Evolutionary conservation across 805 yeast genomes (phyloP), one percentile per base, ranked within the genome.

Genomic region (Monosporozyma unispora): DNA sequence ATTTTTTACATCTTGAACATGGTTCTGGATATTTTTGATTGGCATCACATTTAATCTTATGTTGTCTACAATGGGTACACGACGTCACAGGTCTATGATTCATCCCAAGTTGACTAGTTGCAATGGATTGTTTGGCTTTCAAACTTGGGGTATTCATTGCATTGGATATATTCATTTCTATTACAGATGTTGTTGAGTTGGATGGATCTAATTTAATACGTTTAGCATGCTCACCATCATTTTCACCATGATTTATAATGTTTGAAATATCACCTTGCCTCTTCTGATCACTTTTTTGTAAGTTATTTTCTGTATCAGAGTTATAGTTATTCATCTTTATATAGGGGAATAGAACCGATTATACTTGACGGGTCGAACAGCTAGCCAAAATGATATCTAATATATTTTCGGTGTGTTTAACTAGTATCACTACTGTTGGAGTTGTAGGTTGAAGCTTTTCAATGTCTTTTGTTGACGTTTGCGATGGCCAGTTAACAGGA

Each of bases 11-110:
- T 52, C 96, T 68, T 16, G 84, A 77, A 64, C 97, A 90, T 0
- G 96, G 85, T 6, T 73, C 71, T 0, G 96, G 96, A 56, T 77
- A 84, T 54, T 82, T 79, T 21, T 84, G 90, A 2, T 87, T 78
- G 1, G 97, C 97, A 62, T 90, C 87, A 68, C 97, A 90, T 62
- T 84, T 85, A 64, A 90, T 88, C 67, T 90, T 90, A 65, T 89
- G 96, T 63, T 90, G 96, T 47, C 97, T 79, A 62, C 97, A 90
- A 63, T 88, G 93, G 0, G 96, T 87, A 63, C 97, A 90, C 3
- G 96, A 84, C 0, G 96, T 87, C 1, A 89, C 95, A 0, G 96
- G 96, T 49, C 96, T 70, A 59, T 86, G 91, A 1, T 83, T 54
- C 11, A 47, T 37, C 3, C 38, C 37, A 9, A 39, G 10, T 11